phyloP scores from a whole-genome alignment of 2,329 filamentous ascomycete species.

The Fusarium kyushuense region DNA sequence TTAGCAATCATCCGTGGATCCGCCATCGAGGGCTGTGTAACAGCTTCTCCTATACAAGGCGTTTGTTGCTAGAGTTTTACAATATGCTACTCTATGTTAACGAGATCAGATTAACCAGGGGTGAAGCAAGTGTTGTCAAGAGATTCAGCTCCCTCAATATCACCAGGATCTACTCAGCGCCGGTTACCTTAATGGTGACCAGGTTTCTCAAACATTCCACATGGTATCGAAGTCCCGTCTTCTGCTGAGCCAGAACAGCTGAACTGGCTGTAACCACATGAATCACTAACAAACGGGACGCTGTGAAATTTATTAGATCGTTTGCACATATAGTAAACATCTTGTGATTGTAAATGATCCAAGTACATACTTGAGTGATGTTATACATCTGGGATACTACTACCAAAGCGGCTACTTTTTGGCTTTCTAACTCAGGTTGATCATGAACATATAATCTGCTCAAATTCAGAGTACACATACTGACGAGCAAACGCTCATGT shows the following conservation, averaged over 20 bases:
- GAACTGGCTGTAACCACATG: background rate
- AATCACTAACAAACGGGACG: background rate
- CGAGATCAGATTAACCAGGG: background rate
- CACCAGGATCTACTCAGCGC: background rate
- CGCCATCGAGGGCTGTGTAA: slow-evolving; percentile 3
- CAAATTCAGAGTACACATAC: background rate
- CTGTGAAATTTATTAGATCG: too few relatives aligned
- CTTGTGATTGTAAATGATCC: background rate
- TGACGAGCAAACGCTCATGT: background rate
- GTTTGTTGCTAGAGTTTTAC: slow-evolving; percentile 3
- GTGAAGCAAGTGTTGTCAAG: background rate
- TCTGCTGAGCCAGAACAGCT: background rate
- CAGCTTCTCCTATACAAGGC: background rate
- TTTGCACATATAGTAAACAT: background rate
- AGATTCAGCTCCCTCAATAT: background rate
- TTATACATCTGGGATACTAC: too few relatives aligned
- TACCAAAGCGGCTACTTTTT: too few relatives aligned
- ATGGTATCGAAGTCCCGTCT: too few relatives aligned
- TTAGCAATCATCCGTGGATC: slow-evolving; percentile 20
- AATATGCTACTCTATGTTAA: background rate
- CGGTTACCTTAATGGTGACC: background rate
- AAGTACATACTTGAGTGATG: background rate
- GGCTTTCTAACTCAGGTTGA: too few relatives aligned
- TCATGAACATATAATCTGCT: too few relatives aligned
- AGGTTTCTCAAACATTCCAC: background rate